phyloP scores from a whole-genome alignment of 805 yeast genomes.

The Sugiyamaella mastotermitis region DNA sequence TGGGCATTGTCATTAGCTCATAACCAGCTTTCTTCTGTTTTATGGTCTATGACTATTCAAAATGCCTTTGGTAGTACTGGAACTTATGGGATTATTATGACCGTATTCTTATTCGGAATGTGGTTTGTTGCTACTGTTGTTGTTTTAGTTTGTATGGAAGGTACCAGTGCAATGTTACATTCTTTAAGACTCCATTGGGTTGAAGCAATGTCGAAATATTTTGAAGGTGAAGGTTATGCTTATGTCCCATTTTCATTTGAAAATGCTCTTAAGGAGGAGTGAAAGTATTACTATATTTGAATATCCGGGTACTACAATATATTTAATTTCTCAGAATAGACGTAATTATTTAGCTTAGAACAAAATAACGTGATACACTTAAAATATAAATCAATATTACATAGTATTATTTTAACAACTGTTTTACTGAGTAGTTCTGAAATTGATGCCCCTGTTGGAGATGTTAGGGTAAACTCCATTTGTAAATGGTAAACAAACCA shows the following conservation, averaged over 20 bases:
- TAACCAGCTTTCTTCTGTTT: slow-evolving; percentile 85
- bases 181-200: slow-evolving; percentile 98
- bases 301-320: too few relatives aligned
- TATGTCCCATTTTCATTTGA: slow-evolving; percentile 77
- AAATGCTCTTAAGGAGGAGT: neutral
- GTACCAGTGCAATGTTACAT: slow-evolving; percentile 98
- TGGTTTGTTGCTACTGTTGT: slow-evolving; percentile 93
- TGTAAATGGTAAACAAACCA: too few relatives aligned
- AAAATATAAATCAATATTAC: too few relatives aligned
- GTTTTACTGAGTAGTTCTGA: too few relatives aligned
- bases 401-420: too few relatives aligned
- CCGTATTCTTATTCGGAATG: slow-evolving; percentile 79
- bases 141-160: slow-evolving; percentile 95
- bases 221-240: slow-evolving; percentile 92
- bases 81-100: slow-evolving; percentile 56
- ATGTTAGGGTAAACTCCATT: too few relatives aligned
- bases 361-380: too few relatives aligned
- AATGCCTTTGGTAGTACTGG: slow-evolving; percentile 72
- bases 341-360: too few relatives aligned
- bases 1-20: slow-evolving; percentile 98
- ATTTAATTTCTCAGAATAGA: too few relatives aligned
- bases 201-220: slow-evolving; percentile 97
- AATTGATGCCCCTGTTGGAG: too few relatives aligned
- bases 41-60: slow-evolving; percentile 93
- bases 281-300: too few relatives aligned